A percentile compares a stretch with the other conserved stretches of the same genome.
phyloP scores from a whole-genome alignment of 2,329 filamentous ascomycete genomes.

The Didymella lethalis region DNA sequence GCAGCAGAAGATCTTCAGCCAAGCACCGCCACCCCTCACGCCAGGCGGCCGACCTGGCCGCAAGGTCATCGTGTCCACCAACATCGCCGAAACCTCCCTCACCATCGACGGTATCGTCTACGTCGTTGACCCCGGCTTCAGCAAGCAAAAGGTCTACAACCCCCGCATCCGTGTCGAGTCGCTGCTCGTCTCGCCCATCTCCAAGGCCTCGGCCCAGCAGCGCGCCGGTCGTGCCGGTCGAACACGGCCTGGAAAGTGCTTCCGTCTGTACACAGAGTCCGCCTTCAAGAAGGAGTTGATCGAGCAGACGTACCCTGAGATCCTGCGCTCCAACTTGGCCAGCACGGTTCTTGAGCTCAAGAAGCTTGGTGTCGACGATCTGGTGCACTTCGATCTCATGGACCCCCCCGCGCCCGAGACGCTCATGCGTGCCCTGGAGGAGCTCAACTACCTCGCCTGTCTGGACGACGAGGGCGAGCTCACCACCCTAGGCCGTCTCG shows the following conservation, averaged over 20 bases:
- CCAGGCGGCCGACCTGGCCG: slow-evolving; percentile 85
- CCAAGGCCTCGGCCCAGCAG: slow-evolving; percentile 96
- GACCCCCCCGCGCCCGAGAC: slow-evolving; percentile 97
- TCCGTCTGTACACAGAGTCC: slow-evolving; percentile 91
- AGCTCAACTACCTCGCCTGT: slow-evolving; percentile 96
- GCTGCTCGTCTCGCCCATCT: slow-evolving; percentile 95
- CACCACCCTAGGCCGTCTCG: slow-evolving; percentile 82
- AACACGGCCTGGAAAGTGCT: slow-evolving; percentile 98
- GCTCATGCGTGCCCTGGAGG: slow-evolving; percentile 95
- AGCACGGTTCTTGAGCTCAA: slow-evolving; percentile 96
- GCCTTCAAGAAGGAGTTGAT: slow-evolving; percentile 99
- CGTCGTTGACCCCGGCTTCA: slow-evolving; percentile 98
- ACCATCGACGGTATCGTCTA: slow-evolving; percentile 99
- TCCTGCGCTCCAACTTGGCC: slow-evolving; percentile 90
- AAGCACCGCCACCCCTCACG: slow-evolving; percentile 75
- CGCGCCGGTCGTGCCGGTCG: slow-evolving; percentile 98
- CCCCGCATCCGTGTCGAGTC: slow-evolving; percentile 96
- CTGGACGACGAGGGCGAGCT: slow-evolving; percentile 96
- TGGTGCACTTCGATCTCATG: slow-evolving; percentile 99
- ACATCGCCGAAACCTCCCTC: slow-evolving; percentile 96
- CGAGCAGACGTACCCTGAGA: slow-evolving; percentile 95
- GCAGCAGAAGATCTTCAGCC: slow-evolving; percentile 95
- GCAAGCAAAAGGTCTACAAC: slow-evolving; percentile 99
- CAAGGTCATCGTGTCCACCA: slow-evolving; percentile 93
- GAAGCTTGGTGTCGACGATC: slow-evolving; percentile 92